Evolutionary conservation across 306 rosid species (phyloP).

Genomic region (Mimosa pudica): DNA sequence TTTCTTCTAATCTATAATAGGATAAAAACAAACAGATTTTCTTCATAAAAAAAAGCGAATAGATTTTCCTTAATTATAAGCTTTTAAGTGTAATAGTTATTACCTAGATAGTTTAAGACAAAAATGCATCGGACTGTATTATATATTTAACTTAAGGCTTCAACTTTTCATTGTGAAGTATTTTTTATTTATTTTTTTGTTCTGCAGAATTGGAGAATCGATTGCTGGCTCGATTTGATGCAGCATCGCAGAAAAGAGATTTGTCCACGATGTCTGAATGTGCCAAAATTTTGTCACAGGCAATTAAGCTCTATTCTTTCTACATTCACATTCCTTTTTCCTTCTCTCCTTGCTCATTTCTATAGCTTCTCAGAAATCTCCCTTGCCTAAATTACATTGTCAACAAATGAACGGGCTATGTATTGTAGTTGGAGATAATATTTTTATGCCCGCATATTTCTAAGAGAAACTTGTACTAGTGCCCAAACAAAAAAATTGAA

Average conservation of each 20-base stretch:
- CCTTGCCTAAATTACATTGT: conserved; percentile 16
- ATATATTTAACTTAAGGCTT: conserved; percentile 2
- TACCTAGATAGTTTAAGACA: not conserved
- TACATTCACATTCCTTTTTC: conserved; percentile 3
- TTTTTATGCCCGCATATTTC: conserved; percentile 31
- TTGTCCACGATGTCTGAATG: conserved; percentile 96
- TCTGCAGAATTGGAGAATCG: conserved; percentile 92
- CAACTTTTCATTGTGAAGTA: not conserved
- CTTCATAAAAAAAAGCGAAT: no score
- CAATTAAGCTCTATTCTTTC: conserved; percentile 35
- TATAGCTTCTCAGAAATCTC: not conserved
- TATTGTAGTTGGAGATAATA: conserved; percentile 4
- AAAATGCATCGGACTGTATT: not conserved
- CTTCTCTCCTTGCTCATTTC: not conserved
- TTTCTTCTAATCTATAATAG: conserved; percentile 18
- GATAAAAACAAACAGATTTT: not conserved
- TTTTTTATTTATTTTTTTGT: conserved; percentile 22
- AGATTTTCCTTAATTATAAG: not conserved
- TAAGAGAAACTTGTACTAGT: not conserved
- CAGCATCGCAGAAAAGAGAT: conserved; percentile 90
- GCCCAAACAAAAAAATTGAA: not conserved
- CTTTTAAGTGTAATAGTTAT: not conserved
- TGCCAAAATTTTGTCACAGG: conserved; percentile 97
- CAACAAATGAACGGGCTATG: conserved; percentile 1
- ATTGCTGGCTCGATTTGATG: conserved; percentile 91